Base-by-base conservation (phyloP, 371 early-diverging fungal species). In the Funneliformis caledonium region DNA sequence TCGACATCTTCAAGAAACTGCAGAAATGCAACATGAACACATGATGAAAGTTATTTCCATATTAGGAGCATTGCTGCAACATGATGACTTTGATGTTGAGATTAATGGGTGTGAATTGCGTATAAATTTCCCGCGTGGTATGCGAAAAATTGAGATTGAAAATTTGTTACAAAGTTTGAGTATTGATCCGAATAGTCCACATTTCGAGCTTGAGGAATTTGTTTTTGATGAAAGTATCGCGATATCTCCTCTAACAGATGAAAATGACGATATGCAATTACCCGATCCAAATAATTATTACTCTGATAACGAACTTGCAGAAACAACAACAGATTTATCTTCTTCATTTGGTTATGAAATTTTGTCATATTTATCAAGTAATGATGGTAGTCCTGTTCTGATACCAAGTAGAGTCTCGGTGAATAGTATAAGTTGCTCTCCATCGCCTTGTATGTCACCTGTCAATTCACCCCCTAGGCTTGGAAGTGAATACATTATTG, bases 21-120 rank as follows among this genome's bases (percentile, higher is more conserved):
- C 31, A 48, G 72, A 72, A 72, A 10, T 72, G 19, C 50, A 72
- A 22, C 50, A 72, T 72, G 26, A 72, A 14, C 72, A 72, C 42
- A 72, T 72, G 72, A 22, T 11, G 31, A 50, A 72, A 72, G 31
- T 72, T 72, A 72, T 48, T 14, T 72, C 72, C 22, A 72, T 47
- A 37, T 48, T 72, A 16, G 48, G n/a, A 12, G 5, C 22, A 48
- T 48, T 72, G 4, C 26, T 48, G 19, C 26, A 22, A 10, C 72
- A 72, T 31, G 48, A 22, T 12, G 26, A 48, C 11, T 72, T 47
- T 72, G 72, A 48, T n/a, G 14, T 50, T 26, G 26, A 72, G 31
- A 19, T 72, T 26, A 11, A 22, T 48, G 72, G 72, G 16, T 72
- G 31, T 12, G 72, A 72, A 26, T 72, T 72, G 26, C 9, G 50